phyloP scores from a whole-genome alignment of 2,329 filamentous ascomycete species.

The Talaromyces sp. region DNA sequence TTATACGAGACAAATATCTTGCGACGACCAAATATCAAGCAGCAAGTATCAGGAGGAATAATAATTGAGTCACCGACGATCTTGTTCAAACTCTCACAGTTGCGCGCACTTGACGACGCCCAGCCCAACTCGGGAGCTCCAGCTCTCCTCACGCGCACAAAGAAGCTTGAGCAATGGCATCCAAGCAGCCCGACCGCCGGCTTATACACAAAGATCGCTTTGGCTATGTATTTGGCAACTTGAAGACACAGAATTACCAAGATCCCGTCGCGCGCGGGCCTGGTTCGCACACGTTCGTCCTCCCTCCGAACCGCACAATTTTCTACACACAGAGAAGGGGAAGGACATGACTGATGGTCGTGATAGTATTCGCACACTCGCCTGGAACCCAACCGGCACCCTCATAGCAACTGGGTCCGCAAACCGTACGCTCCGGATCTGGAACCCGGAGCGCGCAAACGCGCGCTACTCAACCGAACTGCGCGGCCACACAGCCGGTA shows the following conservation, averaged over 20 bases:
- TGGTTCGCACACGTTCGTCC: slow-evolving; percentile 56
- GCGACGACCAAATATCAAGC: too few species aligned
- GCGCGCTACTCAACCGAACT: slow-evolving; percentile 49
- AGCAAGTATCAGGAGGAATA: neutral
- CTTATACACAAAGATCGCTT: slow-evolving; percentile 64
- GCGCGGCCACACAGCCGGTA: slow-evolving; percentile 46
- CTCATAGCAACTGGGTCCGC: slow-evolving; percentile 84
- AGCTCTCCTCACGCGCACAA: neutral
- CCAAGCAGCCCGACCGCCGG: slow-evolving; percentile 38
- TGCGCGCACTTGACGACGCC: neutral
- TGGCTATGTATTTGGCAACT: slow-evolving; percentile 60
- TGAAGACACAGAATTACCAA: slow-evolving; percentile 69
- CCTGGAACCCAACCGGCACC: slow-evolving; percentile 83
- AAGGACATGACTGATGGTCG: neutral
- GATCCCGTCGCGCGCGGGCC: slow-evolving; percentile 58
- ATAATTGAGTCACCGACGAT: neutral
- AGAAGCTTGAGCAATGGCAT: slow-evolving; percentile 32
- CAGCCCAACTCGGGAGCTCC: neutral
- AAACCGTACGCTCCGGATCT: slow-evolving; percentile 84
- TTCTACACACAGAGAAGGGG: neutral
- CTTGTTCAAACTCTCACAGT: neutral
- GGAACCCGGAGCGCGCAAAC: slow-evolving; percentile 63
- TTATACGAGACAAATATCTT: neutral
- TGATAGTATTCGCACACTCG: slow-evolving; percentile 68
- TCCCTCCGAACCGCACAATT: neutral